A percentile compares a stretch with the other conserved stretches of the same genome.
These are phyloP conservation scores for Quercus phellos DNA, from an alignment of 331 rosid genomes.

Conservation along the genomic window DNA sequence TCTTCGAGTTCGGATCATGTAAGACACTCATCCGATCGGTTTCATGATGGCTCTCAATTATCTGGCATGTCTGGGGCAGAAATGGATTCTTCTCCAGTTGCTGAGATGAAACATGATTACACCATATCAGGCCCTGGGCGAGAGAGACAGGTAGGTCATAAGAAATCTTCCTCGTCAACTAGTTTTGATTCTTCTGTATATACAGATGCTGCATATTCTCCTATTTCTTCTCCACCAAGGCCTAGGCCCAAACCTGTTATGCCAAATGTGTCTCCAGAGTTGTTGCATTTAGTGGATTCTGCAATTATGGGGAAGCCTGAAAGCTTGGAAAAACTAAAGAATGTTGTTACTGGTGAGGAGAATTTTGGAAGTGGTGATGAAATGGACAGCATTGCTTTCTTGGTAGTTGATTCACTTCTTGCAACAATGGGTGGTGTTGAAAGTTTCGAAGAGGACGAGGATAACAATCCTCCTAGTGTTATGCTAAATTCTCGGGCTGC, in stretches of 20 bases:
- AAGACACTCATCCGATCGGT: constrained; percentile 35
- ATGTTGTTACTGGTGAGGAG: constrained; percentile 74
- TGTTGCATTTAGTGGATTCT: constrained; percentile 92
- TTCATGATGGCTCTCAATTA: constrained; percentile 41
- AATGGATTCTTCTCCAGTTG: constrained; percentile 42
- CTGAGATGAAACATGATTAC: constrained; percentile 36
- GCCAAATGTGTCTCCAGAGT: constrained; percentile 80
- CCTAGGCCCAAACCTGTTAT: constrained; percentile 48
- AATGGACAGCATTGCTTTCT: constrained; percentile 57
- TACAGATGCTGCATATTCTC: constrained; percentile 44
- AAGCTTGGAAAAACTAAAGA: constrained; percentile 81
- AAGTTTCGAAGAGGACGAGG: constrained; percentile 90
- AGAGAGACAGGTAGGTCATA: constrained; percentile 41
- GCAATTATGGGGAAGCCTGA: constrained; percentile 99
- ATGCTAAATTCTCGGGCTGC: constrained; percentile 98
- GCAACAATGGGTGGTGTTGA: constrained; percentile 99
- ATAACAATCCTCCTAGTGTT: constrained; percentile 91
- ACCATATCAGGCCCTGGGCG: constrained; percentile 37
- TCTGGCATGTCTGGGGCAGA: constrained; percentile 34
- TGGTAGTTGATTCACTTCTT: constrained; percentile 92
- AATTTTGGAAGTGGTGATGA: constrained; percentile 66
- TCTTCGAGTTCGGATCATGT: constrained; percentile 44
- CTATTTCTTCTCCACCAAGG: constrained; percentile 54
- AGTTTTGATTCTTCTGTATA: constrained; percentile 48
- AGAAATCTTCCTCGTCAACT: constrained; percentile 40